A percentile compares a stretch with the other conserved stretches of the same genome.
These are phyloP conservation scores for Vaccinium darrowii DNA, from an alignment of 148 eudicot species.

Conservation along the genomic window DNA sequence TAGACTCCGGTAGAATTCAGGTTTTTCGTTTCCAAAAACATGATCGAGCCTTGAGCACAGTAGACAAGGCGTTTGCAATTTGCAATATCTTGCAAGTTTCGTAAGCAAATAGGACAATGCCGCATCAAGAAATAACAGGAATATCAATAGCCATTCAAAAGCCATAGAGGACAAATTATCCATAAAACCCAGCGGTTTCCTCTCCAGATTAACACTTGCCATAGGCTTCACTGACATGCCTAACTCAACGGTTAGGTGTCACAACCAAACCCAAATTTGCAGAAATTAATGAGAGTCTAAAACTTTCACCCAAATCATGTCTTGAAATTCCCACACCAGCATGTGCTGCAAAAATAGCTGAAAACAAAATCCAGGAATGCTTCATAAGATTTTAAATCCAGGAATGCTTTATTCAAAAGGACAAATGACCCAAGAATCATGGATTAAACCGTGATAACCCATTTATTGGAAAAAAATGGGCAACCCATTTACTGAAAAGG, in stretches of 20 bases:
- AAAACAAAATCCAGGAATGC: not conserved
- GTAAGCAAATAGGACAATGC: conserved; percentile 48
- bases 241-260: conserved; percentile 2
- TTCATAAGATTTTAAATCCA: not conserved
- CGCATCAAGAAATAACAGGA: conserved; percentile 60
- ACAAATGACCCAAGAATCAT: not conserved
- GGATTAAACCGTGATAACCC: not conserved
- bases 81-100: conserved; percentile 58
- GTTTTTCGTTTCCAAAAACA: conserved; percentile 43
- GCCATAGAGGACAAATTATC: conserved; percentile 41
- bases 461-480: not conserved
- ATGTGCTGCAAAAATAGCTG: conserved; percentile 14
- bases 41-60: conserved; percentile 68
- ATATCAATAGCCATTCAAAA: conserved; percentile 75
- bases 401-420: not conserved
- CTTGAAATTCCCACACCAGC: conserved; percentile 29
- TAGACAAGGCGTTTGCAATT: conserved; percentile 55
- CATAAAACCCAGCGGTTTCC: conserved; percentile 33
- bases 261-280: conserved; percentile 21
- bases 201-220: conserved; percentile 29
- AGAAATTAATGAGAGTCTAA: conserved; percentile 24
- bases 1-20: conserved; percentile 34
- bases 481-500: conserved; percentile 6
- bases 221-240: conserved; percentile 36
- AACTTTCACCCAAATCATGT: conserved; percentile 20